A percentile compares a stretch with the other conserved stretches of the same genome.
Evolutionary conservation across 73 alveolate genomes (phyloP).

Genomic region (Blepharisma stoltei): DNA sequence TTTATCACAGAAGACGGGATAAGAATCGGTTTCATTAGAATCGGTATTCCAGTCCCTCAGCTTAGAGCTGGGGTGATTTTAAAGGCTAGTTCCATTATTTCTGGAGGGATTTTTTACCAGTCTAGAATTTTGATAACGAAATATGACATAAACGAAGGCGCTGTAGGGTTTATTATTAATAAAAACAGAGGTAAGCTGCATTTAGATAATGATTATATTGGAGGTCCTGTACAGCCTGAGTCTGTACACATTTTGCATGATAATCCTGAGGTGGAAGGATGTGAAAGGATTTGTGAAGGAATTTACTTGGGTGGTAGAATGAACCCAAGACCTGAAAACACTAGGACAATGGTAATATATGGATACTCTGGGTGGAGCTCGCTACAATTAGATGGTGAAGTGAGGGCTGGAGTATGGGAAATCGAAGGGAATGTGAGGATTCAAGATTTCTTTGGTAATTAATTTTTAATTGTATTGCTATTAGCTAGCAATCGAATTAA

Average conservation of each 20-base stretch:
- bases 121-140: neutral
- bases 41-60: neutral
- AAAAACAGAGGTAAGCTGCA: neutral
- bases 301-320: neutral
- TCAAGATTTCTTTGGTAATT: too few species aligned
- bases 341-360: neutral
- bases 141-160: neutral
- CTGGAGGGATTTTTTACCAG: neutral
- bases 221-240: conserved; percentile 4
- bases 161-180: neutral
- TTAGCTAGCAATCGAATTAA: too few species aligned
- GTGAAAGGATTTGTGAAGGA: neutral
- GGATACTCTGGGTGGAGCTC: neutral
- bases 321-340: neutral
- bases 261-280: neutral
- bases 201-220: neutral
- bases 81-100: neutral
- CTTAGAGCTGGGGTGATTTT: neutral
- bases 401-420: conserved; percentile 8
- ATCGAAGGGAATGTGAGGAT: neutral
- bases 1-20: neutral
- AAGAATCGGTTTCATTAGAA: neutral
- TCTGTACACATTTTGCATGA: neutral
- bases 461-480: too few species aligned
- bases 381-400: neutral